phyloP scores from a whole-genome alignment of 2,329 filamentous ascomycete genomes.

The Sclerotinia minor region DNA sequence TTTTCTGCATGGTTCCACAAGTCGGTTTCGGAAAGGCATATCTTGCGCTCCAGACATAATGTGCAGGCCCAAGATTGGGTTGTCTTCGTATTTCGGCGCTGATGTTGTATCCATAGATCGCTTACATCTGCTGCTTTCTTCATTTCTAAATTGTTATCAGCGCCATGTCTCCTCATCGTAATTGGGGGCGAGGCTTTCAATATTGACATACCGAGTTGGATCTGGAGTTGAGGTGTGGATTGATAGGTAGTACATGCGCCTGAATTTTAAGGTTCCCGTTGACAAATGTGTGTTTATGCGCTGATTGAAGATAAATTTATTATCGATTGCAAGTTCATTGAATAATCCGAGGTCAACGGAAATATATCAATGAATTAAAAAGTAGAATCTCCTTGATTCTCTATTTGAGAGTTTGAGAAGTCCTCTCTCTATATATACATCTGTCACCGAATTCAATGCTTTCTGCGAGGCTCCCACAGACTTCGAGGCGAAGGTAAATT shows the following conservation, averaged over 20 bases:
- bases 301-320: no score
- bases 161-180: not conserved
- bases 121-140: conserved; percentile 14
- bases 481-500: no score
- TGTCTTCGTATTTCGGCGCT: conserved; percentile 30
- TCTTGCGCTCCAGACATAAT: conserved; percentile 28
- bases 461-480: no score
- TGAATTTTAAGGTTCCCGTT: not conserved
- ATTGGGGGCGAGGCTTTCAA: not conserved
- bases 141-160: conserved; percentile 18
- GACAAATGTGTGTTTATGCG: not conserved
- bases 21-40: conserved; percentile 26
- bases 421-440: no score
- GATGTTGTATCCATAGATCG: conserved; percentile 33
- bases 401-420: no score
- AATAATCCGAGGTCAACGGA: no score
- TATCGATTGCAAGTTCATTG: not conserved
- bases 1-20: conserved; percentile 33
- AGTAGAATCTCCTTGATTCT: no score
- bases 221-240: not conserved
- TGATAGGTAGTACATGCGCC: not conserved
- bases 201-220: conserved; percentile 1
- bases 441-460: no score
- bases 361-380: not conserved
- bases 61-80: conserved; percentile 33